Conservation (phyloP, 164 flowering plant species). For the Stephania cephalantha region DNA sequence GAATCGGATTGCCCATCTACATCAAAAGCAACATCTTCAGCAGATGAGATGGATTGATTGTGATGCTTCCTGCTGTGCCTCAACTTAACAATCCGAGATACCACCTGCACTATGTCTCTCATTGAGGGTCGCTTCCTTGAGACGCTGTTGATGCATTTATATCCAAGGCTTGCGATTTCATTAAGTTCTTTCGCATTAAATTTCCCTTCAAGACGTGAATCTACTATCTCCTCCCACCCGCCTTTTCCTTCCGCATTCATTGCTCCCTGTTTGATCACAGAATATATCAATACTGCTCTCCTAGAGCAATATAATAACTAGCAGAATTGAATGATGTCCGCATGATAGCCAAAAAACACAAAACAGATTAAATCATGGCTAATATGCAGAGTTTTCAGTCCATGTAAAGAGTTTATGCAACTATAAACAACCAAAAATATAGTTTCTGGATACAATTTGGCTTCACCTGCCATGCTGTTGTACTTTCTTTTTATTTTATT, state of each 20-base stretch:
- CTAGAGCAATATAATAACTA: not conserved
- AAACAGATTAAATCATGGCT: not conserved
- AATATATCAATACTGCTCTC: not conserved
- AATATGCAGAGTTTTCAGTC: not conserved
- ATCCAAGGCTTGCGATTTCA: slow-evolving; percentile 68
- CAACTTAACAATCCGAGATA: slow-evolving; percentile 48
- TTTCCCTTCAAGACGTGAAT: slow-evolving; percentile 64
- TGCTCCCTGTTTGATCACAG: slow-evolving; percentile 58
- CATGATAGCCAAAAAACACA: not conserved
- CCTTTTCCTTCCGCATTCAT: slow-evolving; percentile 63
- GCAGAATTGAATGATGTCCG: not conserved
- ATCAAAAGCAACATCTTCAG: slow-evolving; percentile 52
- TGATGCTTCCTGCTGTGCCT: slow-evolving; percentile 49
- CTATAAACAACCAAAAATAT: not conserved
- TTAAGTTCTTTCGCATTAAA: slow-evolving; percentile 65
- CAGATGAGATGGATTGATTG: slow-evolving; percentile 28
- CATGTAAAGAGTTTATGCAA: not conserved
- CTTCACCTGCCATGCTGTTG: not conserved
- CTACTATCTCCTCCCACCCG: slow-evolving; percentile 95
- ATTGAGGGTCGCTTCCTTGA: slow-evolving; percentile 72
- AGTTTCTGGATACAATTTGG: not conserved
- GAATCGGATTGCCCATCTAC: slow-evolving; percentile 37
- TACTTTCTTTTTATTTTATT: no score
- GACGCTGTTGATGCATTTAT: slow-evolving; percentile 62
- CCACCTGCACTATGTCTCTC: slow-evolving; percentile 77